Evolutionary conservation across 2,329 filamentous ascomycete species (phyloP).

Genomic region (Venturia effusa): DNA sequence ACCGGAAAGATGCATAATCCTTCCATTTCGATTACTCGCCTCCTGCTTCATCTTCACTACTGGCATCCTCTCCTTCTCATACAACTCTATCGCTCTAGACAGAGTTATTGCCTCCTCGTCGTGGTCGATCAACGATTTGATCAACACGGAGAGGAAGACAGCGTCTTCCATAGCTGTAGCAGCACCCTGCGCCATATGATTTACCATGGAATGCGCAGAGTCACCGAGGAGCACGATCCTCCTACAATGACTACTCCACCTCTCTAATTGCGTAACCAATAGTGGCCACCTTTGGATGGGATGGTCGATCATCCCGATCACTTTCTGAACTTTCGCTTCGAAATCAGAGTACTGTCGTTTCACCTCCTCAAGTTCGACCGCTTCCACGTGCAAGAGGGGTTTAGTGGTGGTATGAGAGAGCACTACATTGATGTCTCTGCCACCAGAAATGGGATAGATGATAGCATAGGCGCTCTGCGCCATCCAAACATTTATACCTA

Average conservation of each 20-base stretch:
- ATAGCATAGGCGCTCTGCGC: conserved; percentile 31
- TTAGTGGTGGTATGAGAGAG: conserved; percentile 31
- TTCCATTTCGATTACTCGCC: conserved; percentile 28
- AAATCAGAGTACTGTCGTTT: conserved; percentile 32
- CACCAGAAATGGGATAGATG: conserved; percentile 35
- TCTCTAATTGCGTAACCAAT: conserved; percentile 30
- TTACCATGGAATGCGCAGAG: conserved; percentile 32
- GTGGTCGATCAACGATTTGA: conserved; percentile 20
- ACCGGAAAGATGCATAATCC: conserved; percentile 27
- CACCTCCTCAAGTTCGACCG: conserved; percentile 34
- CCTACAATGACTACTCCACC: conserved; percentile 30
- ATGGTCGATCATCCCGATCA: conserved; percentile 28
- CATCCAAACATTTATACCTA: conserved; percentile 37
- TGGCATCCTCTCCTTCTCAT: conserved; percentile 32
- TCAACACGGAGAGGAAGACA: conserved; percentile 28
- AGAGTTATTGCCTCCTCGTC: conserved; percentile 22
- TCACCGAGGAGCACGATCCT: conserved; percentile 36
- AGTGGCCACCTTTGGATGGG: conserved; percentile 32
- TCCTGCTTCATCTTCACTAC: conserved; percentile 34
- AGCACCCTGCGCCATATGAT: conserved; percentile 35
- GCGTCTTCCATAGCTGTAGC: conserved; percentile 37
- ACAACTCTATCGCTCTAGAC: conserved; percentile 26
- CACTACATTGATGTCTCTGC: conserved; percentile 36
- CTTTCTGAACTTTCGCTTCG: conserved; percentile 32
- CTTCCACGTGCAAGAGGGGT: conserved; percentile 24